These are phyloP conservation scores for Emydomyces testavorans DNA, from an alignment of 2,329 filamentous ascomycete genomes.

Conservation along the genomic window DNA sequence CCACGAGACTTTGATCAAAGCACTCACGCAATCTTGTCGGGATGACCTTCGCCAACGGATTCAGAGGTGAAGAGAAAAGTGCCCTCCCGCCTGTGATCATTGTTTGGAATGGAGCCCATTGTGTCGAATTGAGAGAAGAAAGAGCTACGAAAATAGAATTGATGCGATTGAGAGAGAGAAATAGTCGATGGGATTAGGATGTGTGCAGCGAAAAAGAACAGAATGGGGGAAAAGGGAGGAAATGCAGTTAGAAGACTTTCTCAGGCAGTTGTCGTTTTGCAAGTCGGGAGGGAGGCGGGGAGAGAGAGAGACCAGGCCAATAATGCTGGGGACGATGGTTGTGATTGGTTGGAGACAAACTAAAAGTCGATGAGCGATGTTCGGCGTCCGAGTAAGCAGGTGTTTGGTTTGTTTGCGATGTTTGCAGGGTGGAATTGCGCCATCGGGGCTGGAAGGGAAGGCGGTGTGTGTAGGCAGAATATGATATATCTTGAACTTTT, in stretches of 20 bases:
- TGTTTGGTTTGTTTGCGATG: conserved; percentile 4
- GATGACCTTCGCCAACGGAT: conserved; percentile 81
- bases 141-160: conserved; percentile 17
- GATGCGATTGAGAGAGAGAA: conserved; percentile 15
- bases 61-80: conserved; percentile 86
- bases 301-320: too few species aligned
- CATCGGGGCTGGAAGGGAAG: background rate
- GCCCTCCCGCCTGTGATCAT: conserved; percentile 33
- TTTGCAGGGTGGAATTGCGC: conserved; percentile 10
- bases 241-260: too few species aligned
- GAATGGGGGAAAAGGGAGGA: conserved; percentile 12
- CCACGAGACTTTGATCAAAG: conserved; percentile 14
- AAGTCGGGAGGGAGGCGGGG: too few species aligned
- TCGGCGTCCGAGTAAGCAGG: background rate
- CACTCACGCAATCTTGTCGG: conserved; percentile 78
- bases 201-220: conserved; percentile 2
- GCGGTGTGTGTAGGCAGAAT: conserved; percentile 9
- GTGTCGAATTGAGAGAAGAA: conserved; percentile 30
- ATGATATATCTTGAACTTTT: background rate
- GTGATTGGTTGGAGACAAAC: conserved; percentile 9
- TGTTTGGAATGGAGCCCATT: conserved; percentile 39
- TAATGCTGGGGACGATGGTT: too few species aligned
- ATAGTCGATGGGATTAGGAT: too few species aligned
- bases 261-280: too few species aligned
- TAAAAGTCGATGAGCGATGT: too few species aligned